These are phyloP conservation scores for Xenoacremonium recifei DNA, from an alignment of 2,329 filamentous ascomycete genomes.

Conservation along the genomic window DNA sequence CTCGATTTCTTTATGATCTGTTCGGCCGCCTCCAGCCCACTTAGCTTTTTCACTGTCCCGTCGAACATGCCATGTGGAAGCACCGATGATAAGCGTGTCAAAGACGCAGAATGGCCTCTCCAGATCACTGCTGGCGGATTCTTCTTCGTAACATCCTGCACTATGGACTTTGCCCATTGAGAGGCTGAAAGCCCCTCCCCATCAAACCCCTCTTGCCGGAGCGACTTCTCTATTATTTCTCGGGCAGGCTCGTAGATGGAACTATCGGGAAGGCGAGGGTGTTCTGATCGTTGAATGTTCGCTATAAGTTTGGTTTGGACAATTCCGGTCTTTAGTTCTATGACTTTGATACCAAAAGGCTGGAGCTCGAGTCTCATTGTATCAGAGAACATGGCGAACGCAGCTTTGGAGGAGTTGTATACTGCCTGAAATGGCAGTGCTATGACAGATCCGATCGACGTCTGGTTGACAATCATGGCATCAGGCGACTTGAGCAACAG, in stretches of 20 bases:
- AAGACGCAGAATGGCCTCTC: constrained; percentile 2
- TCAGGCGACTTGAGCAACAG: constrained; percentile 23
- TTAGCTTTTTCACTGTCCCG: constrained; percentile 3
- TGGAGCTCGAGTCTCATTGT: constrained; percentile 26
- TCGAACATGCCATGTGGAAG: constrained; percentile 2
- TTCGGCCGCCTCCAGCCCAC: constrained; percentile 4
- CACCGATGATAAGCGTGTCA: background rate
- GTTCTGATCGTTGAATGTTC: background rate
- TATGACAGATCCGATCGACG: constrained; percentile 11
- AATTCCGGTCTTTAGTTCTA: constrained; percentile 14
- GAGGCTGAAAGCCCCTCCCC: constrained; percentile 3
- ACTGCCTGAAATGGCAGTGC: constrained; percentile 8
- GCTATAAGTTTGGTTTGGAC: constrained; percentile 9
- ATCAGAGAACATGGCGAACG: constrained; percentile 20
- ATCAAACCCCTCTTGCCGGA: constrained; percentile 3
- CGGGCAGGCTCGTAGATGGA: constrained; percentile 8
- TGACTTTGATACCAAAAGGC: constrained; percentile 25
- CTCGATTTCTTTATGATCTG: background rate
- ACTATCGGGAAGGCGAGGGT: constrained; percentile 1
- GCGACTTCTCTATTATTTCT: background rate
- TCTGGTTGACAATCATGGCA: constrained; percentile 25
- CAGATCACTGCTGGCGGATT: constrained; percentile 7
- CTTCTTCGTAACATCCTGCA: constrained; percentile 3
- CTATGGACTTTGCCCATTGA: constrained; percentile 5
- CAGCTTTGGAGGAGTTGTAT: constrained; percentile 26